Base-by-base conservation (phyloP, 1,284 basidiomycete genomes). In the Polyporus tsugae region DNA sequence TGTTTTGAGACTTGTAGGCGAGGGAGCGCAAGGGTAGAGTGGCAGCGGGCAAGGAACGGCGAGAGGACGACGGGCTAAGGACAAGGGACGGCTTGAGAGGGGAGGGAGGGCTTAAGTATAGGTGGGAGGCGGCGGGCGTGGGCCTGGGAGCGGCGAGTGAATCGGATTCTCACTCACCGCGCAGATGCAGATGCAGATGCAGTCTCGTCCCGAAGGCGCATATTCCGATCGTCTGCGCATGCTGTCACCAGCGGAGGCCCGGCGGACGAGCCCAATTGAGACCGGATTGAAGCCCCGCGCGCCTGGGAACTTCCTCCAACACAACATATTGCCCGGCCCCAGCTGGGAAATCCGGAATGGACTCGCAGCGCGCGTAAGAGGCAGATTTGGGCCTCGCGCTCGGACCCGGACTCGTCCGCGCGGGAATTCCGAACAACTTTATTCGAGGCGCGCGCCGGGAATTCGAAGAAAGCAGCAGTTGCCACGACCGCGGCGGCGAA, bases 91-190 rank as follows among this genome's bases (percentile, higher is more conserved):
- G 49, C 42, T 52, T 11, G 13, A 46, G 62, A 39, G 53, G 55
- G 64, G 53, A n/a, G 60, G 64, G 61, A 22, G 49, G 64, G 60
- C 59, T 71, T 71, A 69, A 67, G 65, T 71, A 71, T 62, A 39
- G 60, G 36, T 62, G 60, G 67, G 62, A 66, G 46, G 29, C 36
- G 52, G 22, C 52, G 33, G 35, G 55, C 55, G 55, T 58, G 55
- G 55, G 55, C 55, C 55, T 58, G 55, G 55, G 55, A 58, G 55
- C 55, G 33, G 33, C 55, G 55, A 58, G 55, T 33, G 33, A 38
- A 38, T 58, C 22, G 55, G 29, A 17, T 58, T 58, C 55, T 58
- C 55, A 38, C 35, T 58, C 36, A 5, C 35, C 35, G 55, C 29
- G 33, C 35, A 58, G 55, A 38, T n/a, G 55, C n/a, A 55, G 25